Evolutionary conservation across 805 yeast species (phyloP), one percentile per base, ranked within the genome.

Genomic region (Starmerella vitae): DNA sequence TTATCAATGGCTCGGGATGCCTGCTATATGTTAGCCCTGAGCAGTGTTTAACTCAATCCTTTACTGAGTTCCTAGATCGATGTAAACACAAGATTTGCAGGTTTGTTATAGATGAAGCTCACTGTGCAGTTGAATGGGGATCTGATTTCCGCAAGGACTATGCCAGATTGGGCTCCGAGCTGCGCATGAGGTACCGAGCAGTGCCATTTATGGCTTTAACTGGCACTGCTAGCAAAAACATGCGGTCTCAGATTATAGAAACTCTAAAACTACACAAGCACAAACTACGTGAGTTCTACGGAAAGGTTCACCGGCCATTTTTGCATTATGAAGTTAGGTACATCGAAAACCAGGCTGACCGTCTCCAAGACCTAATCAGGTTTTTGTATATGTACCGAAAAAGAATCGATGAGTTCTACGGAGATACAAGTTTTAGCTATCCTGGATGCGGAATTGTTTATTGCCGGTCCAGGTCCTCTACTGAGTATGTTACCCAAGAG

Each of bases 111-210:
- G 98, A 91, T 61, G 98, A 84, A 56, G 98, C 98, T 0, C 98
- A 91, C 61, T 91, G 98, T 67, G 93, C 88, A 26, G 83, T 94
- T 34, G 81, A 91, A 12, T 91, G 98, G 98, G 98, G 98, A 12
- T 95, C 86, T 57, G 97, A 88, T 59, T 91, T 91, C 58, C 67
- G 98, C 39, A 95, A 94, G 0, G 97, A 91, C 58, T 91, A 91
- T 60, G 83, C 86, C 45, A 78, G 76, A 5, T 64, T 91, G 54
- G 75, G 76, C 29, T 17, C 40, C 5, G 70, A 68, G 48, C 78
- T 91, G 59, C 82, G 84, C 50, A 59, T 62, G 13, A 68, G 72
- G 33, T 85, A 71, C 0, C 34, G 21, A 9, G 69, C 67, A 34
- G 73, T 86, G 5, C 98, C 98, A 1, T 64, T 91, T 45, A 85